Evolutionary conservation across 495 filamentous ascomycete species (phyloP), one percentile per base, ranked within the genome.

Genomic region (Hypoxylon subgilvum): DNA sequence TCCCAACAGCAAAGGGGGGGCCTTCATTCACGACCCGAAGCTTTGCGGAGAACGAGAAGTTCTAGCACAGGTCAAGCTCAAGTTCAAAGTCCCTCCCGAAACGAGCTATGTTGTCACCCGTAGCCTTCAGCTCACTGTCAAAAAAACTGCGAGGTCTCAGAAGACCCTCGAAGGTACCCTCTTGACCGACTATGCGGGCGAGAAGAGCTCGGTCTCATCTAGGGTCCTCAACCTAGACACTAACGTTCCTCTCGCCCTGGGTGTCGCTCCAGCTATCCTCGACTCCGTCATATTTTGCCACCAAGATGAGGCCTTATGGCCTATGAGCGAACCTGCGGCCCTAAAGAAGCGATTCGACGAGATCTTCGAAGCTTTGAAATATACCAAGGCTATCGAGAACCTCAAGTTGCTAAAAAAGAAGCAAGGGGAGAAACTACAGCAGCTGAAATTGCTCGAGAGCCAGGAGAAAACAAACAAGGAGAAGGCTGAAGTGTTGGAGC

Each of bases 281-380:
- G 92, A 97, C 38, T 87, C 84, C 39, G 94, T 98, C 67, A 97
- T 98, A 61, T 98, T 98, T 74, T 98, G 94, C 69, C 94, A 98
- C 70, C 94, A 98, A 64, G 94, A 98, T 60, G 94, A 98, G 54
- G 96, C 93, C 48, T 70, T 97, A 38, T 98, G 94, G 94, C 94
- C 94, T 9, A 91, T 98, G 88, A 96, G 92, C 64, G 91, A 95
- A 66, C 91, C 93, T 0, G 70, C 77, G 0, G 82, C 82, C 3
- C 76, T 98, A 18, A 98, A 98, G 74, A 93, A 94, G 74, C 85
- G 83, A 30, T 98, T 98, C 49, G 94, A 98, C 67, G 92, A 96
- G 65, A 97, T 98, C 17, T 98, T 98, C 65, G 95, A 97, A 71
- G 94, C 94, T 5, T 75, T 88, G 74, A 96, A 95, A 68, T 98